phyloP scores from a whole-genome alignment of 108 stramenopile genomes.

The Nitzschia sp. region DNA sequence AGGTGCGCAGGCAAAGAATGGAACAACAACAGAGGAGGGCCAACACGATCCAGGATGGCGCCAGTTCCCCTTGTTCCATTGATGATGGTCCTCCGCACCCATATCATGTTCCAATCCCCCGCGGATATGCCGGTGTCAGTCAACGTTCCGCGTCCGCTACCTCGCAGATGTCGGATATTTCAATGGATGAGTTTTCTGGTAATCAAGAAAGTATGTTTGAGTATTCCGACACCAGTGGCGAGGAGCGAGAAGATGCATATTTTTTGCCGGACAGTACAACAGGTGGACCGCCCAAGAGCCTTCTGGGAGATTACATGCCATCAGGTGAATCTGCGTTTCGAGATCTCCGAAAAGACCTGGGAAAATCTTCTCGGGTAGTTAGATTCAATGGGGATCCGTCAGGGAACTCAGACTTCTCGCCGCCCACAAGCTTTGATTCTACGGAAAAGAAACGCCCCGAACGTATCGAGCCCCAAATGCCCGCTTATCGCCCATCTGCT shows the following conservation, averaged over 20 bases:
- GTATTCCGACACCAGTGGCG: constrained; percentile 45
- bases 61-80: neutral
- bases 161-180: constrained; percentile 29
- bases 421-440: neutral
- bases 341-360: constrained; percentile 13
- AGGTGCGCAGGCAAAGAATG: neutral
- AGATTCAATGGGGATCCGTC: constrained; percentile 3
- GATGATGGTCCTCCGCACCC: constrained; percentile 13
- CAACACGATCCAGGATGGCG: neutral
- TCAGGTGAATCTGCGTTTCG: constrained; percentile 33
- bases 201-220: constrained; percentile 27
- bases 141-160: constrained; percentile 9
- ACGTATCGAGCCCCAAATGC: neutral
- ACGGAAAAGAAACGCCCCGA: neutral
- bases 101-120: constrained; percentile 22
- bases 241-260: constrained; percentile 31
- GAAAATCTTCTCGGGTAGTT: constrained; percentile 24
- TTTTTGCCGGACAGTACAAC: constrained; percentile 26
- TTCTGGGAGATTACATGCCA: constrained; percentile 3
- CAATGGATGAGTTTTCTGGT: constrained; percentile 27
- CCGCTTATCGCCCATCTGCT: neutral
- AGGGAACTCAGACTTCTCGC: neutral
- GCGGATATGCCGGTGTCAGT: neutral
- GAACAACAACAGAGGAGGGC: constrained; percentile 1
- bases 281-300: constrained; percentile 5